Conservation (phyloP, 345 rosid genomes). For the Populus simonii region DNA sequence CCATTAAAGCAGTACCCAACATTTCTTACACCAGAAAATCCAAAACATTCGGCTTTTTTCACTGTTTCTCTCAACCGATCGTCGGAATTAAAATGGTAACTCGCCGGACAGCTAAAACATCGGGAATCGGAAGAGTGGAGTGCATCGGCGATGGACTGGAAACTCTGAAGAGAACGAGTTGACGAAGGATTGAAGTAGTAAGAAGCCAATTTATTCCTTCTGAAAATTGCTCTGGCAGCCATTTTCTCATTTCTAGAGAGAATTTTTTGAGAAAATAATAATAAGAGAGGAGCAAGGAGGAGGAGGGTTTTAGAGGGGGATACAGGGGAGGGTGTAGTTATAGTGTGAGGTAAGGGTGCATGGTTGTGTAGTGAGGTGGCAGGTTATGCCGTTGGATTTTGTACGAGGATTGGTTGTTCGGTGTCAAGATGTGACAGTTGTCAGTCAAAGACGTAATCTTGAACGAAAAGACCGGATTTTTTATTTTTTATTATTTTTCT, state of each 20-base stretch:
- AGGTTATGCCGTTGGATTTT: no score
- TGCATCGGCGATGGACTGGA: constrained; percentile 37
- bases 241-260: constrained; percentile 22
- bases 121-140: constrained; percentile 26
- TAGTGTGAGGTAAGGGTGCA: no score
- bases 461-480: no score
- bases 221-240: constrained; percentile 69
- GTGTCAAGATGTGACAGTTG: no score
- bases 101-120: constrained; percentile 19
- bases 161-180: constrained; percentile 35
- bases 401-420: no score
- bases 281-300: no score
- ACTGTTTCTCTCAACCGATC: neutral
- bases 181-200: constrained; percentile 39
- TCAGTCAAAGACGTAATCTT: neutral
- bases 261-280: no score
- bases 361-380: no score
- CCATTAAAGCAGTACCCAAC: constrained; percentile 26
- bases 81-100: neutral
- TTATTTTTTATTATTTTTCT: no score
- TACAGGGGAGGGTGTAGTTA: neutral
- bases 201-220: constrained; percentile 49
- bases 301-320: constrained; percentile 20
- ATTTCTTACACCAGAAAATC: constrained; percentile 23
- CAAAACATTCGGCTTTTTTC: neutral